phyloP scores from a whole-genome alignment of 192 early-diverging fungal species.

The Entrophospora sp. region DNA sequence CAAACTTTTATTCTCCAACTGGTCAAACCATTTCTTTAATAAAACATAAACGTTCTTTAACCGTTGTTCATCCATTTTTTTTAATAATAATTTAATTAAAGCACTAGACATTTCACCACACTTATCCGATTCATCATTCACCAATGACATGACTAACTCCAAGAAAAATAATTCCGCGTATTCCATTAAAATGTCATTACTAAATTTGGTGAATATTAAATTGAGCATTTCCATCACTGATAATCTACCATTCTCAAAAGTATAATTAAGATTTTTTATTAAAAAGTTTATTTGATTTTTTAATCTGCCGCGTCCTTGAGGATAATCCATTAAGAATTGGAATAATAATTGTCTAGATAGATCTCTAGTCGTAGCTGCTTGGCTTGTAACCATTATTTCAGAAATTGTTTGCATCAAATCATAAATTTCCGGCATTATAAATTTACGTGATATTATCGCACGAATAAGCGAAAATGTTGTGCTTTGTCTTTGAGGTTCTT shows the following conservation, averaged over 20 bases:
- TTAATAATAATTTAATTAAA: slow-evolving; percentile 60
- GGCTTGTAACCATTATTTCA: slow-evolving; percentile 80
- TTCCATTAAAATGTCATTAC: slow-evolving; percentile 63
- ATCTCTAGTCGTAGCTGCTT: slow-evolving; percentile 68
- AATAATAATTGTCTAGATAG: slow-evolving; percentile 73
- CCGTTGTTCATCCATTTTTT: slow-evolving; percentile 49
- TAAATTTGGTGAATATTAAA: slow-evolving; percentile 69
- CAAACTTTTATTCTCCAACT: slow-evolving; percentile 50
- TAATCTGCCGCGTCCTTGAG: slow-evolving; percentile 74
- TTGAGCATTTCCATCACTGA: slow-evolving; percentile 86
- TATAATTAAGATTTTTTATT: slow-evolving; percentile 84
- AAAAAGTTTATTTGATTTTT: slow-evolving; percentile 81
- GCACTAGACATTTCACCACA: slow-evolving; percentile 82
- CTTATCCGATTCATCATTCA: slow-evolving; percentile 88
- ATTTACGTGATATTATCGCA: slow-evolving; percentile 76
- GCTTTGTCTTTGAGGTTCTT: slow-evolving; percentile 75
- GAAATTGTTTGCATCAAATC: slow-evolving; percentile 82
- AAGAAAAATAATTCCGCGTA: slow-evolving; percentile 80
- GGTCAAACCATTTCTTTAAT: slow-evolving; percentile 70
- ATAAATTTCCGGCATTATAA: slow-evolving; percentile 84
- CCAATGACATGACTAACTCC: slow-evolving; percentile 70
- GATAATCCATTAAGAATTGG: slow-evolving; percentile 94
- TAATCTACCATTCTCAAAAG: slow-evolving; percentile 83
- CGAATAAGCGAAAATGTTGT: slow-evolving; percentile 81
- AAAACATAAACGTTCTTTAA: slow-evolving; percentile 57